These are phyloP conservation scores for Citrullus mucosospermus DNA, from an alignment of 306 rosid genomes.

Conservation along the genomic window DNA sequence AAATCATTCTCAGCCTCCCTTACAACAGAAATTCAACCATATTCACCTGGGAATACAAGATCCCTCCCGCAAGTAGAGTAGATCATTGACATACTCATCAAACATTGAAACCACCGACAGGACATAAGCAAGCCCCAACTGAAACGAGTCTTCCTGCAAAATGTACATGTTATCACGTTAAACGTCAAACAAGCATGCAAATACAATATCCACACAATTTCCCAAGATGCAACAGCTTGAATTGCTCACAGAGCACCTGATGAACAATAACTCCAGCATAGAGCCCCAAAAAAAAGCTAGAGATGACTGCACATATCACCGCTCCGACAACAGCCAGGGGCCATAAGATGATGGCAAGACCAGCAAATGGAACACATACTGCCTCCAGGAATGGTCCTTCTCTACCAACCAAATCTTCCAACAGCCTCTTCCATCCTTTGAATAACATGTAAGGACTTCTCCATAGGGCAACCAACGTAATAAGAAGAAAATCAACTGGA, in stretches of 20 bases:
- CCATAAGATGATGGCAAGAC: slow-evolving; percentile 68
- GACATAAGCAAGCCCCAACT: slow-evolving; percentile 56
- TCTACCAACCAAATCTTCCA: slow-evolving; percentile 74
- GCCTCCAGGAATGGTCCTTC: slow-evolving; percentile 81
- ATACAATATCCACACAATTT: not conserved
- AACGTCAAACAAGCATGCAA: not conserved
- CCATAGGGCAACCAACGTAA: slow-evolving; percentile 52
- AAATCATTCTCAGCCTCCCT: not conserved
- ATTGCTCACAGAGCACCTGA: slow-evolving; percentile 29
- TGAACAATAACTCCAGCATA: slow-evolving; percentile 59
- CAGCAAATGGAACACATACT: slow-evolving; percentile 78
- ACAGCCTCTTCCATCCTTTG: slow-evolving; percentile 75
- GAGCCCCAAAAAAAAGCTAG: slow-evolving; percentile 50
- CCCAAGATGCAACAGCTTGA: not conserved
- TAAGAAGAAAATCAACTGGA: slow-evolving; percentile 34
- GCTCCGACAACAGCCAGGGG: slow-evolving; percentile 68
- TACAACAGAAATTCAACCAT: not conserved
- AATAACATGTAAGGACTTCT: slow-evolving; percentile 75
- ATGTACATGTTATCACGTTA: not conserved
- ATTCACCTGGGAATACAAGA: slow-evolving; percentile 73
- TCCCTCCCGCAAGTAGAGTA: slow-evolving; percentile 69
- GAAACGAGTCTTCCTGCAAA: slow-evolving; percentile 48
- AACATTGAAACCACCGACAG: slow-evolving; percentile 60
- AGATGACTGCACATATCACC: slow-evolving; percentile 31
- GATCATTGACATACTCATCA: slow-evolving; percentile 76